Percentiles rank a stretch among this genome's conserved stretches.
These are phyloP conservation scores for Trichodelitschia bisporula DNA, from an alignment of 495 filamentous ascomycete genomes.

Conservation along the genomic window DNA sequence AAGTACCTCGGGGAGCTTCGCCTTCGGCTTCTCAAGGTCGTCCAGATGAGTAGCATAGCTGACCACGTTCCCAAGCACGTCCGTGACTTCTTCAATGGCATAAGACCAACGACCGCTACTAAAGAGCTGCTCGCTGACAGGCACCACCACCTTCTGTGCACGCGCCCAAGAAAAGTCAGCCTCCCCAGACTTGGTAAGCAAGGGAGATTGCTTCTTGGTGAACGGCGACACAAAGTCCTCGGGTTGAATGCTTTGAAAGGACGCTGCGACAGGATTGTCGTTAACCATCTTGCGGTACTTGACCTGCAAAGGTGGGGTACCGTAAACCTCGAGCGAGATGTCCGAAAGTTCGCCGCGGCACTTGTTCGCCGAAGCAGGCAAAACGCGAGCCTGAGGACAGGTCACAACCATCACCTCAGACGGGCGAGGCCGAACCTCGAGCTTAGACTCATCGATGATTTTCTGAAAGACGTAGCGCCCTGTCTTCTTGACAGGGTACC, in stretches of 20 bases:
- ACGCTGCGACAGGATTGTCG: conserved; percentile 42
- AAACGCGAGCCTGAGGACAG: conserved; percentile 58
- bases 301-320: conserved; percentile 75
- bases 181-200: conserved; percentile 21
- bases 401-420: conserved; percentile 58
- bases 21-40: conserved; percentile 32
- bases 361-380: conserved; percentile 32
- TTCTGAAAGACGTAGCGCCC: conserved; percentile 65
- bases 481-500: conserved; percentile 47
- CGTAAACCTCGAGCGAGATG: conserved; percentile 54
- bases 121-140: conserved; percentile 69
- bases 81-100: conserved; percentile 69
- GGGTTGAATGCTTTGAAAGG: conserved; percentile 76
- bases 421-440: conserved; percentile 56
- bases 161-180: conserved; percentile 61
- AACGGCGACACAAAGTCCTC: conserved; percentile 65
- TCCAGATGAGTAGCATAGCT: conserved; percentile 46
- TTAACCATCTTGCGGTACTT: conserved; percentile 75
- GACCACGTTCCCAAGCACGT: conserved; percentile 68
- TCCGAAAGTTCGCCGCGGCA: conserved; percentile 77
- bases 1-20: conserved; percentile 35
- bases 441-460: conserved; percentile 75
- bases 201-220: conserved; percentile 23
- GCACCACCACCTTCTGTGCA: conserved; percentile 44
- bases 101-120: conserved; percentile 64